A percentile compares a stretch with the other conserved stretches of the same genome.
Conservation (phyloP, 1,139 yeast genomes). For the Petasospora fabianii region DNA sequence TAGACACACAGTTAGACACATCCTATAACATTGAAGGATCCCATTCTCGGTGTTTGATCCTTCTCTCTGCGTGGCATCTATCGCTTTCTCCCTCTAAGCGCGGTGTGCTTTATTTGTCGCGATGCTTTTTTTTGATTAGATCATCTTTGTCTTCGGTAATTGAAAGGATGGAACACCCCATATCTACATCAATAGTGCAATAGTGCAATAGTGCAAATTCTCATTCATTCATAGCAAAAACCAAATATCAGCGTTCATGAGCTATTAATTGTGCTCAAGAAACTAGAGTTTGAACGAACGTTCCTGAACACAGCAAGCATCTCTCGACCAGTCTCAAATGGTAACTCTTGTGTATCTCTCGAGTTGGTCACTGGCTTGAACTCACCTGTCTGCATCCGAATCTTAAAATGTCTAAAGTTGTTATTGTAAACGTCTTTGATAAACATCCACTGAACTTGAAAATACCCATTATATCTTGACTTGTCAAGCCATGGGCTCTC, state of each 20-base stretch:
- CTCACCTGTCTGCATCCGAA: conserved; percentile 33
- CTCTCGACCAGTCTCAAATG: conserved; percentile 41
- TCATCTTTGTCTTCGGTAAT: no score
- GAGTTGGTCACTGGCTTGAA: conserved; percentile 53
- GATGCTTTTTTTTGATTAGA: no score
- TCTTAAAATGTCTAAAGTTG: conserved; percentile 40
- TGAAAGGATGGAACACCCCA: no score
- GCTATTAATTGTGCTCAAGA: conserved; percentile 11
- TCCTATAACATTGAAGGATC: no score
- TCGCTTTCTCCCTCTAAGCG: no score
- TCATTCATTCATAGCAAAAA: neutral
- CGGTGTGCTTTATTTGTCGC: no score
- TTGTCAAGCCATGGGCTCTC: conserved; percentile 44
- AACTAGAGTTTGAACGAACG: conserved; percentile 16
- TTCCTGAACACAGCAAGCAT: conserved; percentile 42
- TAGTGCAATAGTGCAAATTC: no score
- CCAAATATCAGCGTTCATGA: neutral
- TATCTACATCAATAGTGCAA: no score
- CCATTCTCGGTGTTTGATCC: no score
- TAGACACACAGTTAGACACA: no score
- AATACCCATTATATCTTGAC: conserved; percentile 48
- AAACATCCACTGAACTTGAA: conserved; percentile 50
- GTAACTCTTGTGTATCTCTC: conserved; percentile 56
- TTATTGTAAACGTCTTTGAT: conserved; percentile 50
- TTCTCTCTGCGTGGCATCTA: no score